phyloP scores from a whole-genome alignment of 2,329 filamentous ascomycete genomes.

The Gnomoniopsis sp. region DNA sequence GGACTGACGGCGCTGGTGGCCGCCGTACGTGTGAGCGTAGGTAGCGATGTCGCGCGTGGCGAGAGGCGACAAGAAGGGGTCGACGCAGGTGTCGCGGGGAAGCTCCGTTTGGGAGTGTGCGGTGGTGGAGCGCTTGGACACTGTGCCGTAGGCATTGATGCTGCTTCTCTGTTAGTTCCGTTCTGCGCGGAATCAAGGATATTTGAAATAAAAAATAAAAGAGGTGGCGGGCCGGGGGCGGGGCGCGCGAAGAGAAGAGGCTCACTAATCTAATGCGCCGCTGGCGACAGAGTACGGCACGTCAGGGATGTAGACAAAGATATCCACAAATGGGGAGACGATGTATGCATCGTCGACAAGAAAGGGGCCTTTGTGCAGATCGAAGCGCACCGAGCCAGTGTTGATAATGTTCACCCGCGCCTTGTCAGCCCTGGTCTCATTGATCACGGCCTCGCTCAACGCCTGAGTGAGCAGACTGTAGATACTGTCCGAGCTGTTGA shows the following conservation, averaged over 20 bases:
- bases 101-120: conserved; percentile 26
- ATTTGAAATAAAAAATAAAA: not conserved
- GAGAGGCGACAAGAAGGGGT: conserved; percentile 31
- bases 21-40: conserved; percentile 26
- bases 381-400: conserved; percentile 59
- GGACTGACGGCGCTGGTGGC: conserved; percentile 47
- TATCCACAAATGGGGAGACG: conserved; percentile 51
- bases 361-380: conserved; percentile 61
- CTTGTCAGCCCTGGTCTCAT: conserved; percentile 43
- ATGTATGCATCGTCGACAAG: conserved; percentile 52
- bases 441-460: conserved; percentile 49
- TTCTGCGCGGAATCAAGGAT: too few relatives aligned
- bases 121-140: conserved; percentile 32
- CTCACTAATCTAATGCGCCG: conserved; percentile 28
- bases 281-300: conserved; percentile 46
- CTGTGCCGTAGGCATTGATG: conserved; percentile 40
- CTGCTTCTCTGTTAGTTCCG: conserved; percentile 10
- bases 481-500: conserved; percentile 49
- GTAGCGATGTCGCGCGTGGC: conserved; percentile 23
- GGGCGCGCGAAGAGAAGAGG: not conserved
- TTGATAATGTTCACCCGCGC: conserved; percentile 58
- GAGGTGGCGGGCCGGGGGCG: not conserved
- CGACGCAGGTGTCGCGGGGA: conserved; percentile 41
- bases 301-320: conserved; percentile 50
- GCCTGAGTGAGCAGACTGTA: conserved; percentile 51